Evolutionary conservation across 2,329 filamentous ascomycete species (phyloP).

Genomic region (Talaromyces marneffei): DNA sequence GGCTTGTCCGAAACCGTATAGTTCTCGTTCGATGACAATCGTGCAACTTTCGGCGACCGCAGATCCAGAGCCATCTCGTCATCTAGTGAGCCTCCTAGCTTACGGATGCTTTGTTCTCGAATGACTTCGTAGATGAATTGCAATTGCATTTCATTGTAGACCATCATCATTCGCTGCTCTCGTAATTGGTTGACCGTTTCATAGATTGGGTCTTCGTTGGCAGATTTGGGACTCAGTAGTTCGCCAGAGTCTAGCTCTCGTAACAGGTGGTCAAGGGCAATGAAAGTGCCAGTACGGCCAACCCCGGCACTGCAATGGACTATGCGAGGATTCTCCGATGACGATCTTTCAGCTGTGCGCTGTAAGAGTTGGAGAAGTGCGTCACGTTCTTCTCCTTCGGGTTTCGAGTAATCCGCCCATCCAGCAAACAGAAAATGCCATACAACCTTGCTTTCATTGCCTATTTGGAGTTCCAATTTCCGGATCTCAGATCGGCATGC

Average conservation of each 20-base stretch:
- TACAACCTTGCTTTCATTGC: slow-evolving; percentile 56
- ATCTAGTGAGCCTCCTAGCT: slow-evolving; percentile 24
- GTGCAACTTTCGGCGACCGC: slow-evolving; percentile 33
- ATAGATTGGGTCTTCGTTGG: slow-evolving; percentile 63
- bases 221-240: slow-evolving; percentile 49
- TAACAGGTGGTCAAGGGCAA: slow-evolving; percentile 87
- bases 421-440: slow-evolving; percentile 80
- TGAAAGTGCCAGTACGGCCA: slow-evolving; percentile 90
- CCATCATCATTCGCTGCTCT: slow-evolving; percentile 90
- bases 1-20: slow-evolving; percentile 29
- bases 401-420: slow-evolving; percentile 89
- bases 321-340: slow-evolving; percentile 64
- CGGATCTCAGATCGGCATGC: slow-evolving; percentile 63
- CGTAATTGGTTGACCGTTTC: slow-evolving; percentile 73
- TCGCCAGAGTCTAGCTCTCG: slow-evolving; percentile 72
- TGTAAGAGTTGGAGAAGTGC: slow-evolving; percentile 49
- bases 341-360: slow-evolving; percentile 40
- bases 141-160: slow-evolving; percentile 81
- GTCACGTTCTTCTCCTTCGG: slow-evolving; percentile 50
- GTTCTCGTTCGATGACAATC: slow-evolving; percentile 25
- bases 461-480: slow-evolving; percentile 54
- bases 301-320: slow-evolving; percentile 89
- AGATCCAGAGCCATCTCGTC: slow-evolving; percentile 20
- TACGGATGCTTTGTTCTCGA: slow-evolving; percentile 48
- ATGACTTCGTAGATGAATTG: slow-evolving; percentile 84